phyloP scores from a whole-genome alignment of 768 basidiomycete species.

The Mycena vitilis region DNA sequence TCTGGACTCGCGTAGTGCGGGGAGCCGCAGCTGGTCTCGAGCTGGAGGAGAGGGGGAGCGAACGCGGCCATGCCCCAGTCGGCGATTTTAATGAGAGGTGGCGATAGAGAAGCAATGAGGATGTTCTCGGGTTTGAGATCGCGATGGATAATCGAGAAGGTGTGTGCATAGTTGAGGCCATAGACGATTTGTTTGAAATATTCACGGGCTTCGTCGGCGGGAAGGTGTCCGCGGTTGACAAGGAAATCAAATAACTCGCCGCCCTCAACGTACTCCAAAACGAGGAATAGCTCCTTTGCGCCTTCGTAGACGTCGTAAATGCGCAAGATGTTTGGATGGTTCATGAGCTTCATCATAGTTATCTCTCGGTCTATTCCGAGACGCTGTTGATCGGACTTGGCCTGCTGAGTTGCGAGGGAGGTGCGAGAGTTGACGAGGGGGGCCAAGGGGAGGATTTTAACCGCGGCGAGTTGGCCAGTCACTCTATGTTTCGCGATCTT shows the following conservation, averaged over 20 bases:
- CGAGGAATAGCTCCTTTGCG: slow-evolving; percentile 89
- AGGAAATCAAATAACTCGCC: slow-evolving; percentile 98
- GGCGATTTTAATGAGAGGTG: slow-evolving; percentile 92
- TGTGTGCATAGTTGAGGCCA: slow-evolving; percentile 96
- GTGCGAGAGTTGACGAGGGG: slow-evolving; percentile 79
- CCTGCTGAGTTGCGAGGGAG: slow-evolving; percentile 72
- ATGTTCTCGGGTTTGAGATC: slow-evolving; percentile 99
- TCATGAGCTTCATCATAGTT: slow-evolving; percentile 99
- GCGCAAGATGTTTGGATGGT: slow-evolving; percentile 95
- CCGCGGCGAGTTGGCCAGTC: slow-evolving; percentile 92
- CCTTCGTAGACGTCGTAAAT: slow-evolving; percentile 97
- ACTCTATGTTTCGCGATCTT: slow-evolving; percentile 89
- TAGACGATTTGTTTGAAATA: slow-evolving; percentile 97
- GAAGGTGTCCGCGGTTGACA: slow-evolving; percentile 87
- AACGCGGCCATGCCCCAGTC: slow-evolving; percentile 99
- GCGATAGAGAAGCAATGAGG: slow-evolving; percentile 83
- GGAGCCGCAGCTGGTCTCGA: slow-evolving; percentile 95
- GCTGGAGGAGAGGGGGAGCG: slow-evolving; percentile 83
- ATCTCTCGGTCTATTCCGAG: slow-evolving; percentile 95
- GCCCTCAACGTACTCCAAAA: slow-evolving; percentile 95
- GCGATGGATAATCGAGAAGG: slow-evolving; percentile 97
- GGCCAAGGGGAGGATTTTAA: slow-evolving; percentile 93
- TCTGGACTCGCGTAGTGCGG: slow-evolving; percentile 98
- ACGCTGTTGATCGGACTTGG: slow-evolving; percentile 83
- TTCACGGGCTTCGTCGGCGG: slow-evolving; percentile 82